phyloP scores from a whole-genome alignment of 148 eudicot genomes.

The Chenopodium berlandieri region DNA sequence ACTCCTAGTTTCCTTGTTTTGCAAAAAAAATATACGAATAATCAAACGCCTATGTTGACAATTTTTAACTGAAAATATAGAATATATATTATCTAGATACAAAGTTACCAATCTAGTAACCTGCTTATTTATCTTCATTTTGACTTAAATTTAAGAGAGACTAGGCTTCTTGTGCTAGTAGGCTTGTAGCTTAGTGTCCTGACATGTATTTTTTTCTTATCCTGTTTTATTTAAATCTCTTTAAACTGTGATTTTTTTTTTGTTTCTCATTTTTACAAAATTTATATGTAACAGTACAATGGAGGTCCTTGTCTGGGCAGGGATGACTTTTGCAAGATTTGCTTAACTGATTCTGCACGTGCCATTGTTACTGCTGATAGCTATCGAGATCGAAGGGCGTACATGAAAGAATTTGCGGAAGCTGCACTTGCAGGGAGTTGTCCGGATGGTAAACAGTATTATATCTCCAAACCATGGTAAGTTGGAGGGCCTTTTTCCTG shows the following conservation, averaged over 20 bases:
- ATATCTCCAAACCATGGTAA: constrained; percentile 84
- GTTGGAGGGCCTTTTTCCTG: neutral
- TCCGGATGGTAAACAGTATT: constrained; percentile 65
- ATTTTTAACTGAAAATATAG: too few relatives aligned
- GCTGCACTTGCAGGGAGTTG: constrained; percentile 70
- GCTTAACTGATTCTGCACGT: constrained; percentile 61
- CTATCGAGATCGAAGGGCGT: constrained; percentile 73
- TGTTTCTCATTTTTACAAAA: constrained; percentile 2
- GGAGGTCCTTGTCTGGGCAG: constrained; percentile 79
- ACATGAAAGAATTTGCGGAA: constrained; percentile 84
- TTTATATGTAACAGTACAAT: constrained; percentile 43
- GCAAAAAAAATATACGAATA: too few relatives aligned
- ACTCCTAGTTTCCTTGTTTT: too few relatives aligned
- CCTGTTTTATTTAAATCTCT: neutral
- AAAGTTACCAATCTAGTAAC: too few relatives aligned
- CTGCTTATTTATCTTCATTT: neutral
- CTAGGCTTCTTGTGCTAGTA: neutral
- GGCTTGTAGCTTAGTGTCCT: neutral
- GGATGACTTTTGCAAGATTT: constrained; percentile 62
- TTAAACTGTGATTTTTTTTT: neutral
- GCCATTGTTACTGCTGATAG: constrained; percentile 69
- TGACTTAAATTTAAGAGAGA: neutral
- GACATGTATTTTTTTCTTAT: neutral
- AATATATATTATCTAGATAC: too few relatives aligned
- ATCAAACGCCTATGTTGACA: too few relatives aligned